These are phyloP conservation scores for Hypoxylon fuscum DNA, from an alignment of 495 filamentous ascomycete genomes.

Conservation along the genomic window DNA sequence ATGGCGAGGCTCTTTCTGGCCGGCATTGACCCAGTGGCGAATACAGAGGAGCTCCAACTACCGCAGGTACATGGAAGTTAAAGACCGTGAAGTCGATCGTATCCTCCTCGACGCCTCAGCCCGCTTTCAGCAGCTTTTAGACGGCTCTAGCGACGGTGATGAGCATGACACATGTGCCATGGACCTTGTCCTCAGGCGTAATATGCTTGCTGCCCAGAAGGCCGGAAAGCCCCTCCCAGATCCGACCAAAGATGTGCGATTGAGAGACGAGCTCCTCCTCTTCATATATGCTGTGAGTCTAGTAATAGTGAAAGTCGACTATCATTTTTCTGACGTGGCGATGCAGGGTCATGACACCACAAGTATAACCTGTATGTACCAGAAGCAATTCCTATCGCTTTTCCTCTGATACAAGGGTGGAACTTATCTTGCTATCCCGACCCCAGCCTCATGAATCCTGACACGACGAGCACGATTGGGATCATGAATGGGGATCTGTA, in stretches of 20 bases:
- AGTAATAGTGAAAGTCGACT: not conserved
- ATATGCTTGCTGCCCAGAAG: constrained; percentile 42
- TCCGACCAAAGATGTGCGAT: constrained; percentile 37
- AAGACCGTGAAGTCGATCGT: constrained; percentile 30
- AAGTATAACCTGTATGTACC: constrained; percentile 9
- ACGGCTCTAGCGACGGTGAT: constrained; percentile 26
- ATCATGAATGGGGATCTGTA: no score
- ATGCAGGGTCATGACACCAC: constrained; percentile 18
- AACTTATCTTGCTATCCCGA: not conserved
- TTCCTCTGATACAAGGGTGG: not conserved
- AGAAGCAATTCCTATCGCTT: not conserved
- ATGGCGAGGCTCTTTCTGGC: constrained; percentile 14
- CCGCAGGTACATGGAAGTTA: constrained; percentile 27
- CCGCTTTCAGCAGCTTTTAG: constrained; percentile 32
- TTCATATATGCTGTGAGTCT: constrained; percentile 17
- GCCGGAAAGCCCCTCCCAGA: constrained; percentile 32
- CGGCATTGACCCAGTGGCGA: constrained; percentile 21
- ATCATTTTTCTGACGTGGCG: not conserved
- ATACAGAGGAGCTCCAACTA: constrained; percentile 35
- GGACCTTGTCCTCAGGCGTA: constrained; percentile 48
- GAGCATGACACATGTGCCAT: constrained; percentile 46
- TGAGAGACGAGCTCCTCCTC: constrained; percentile 40
- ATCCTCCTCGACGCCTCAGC: constrained; percentile 35
- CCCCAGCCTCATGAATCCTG: no score
- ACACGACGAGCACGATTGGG: no score